Percentiles rank a stretch among this genome's conserved stretches.
Conservation (phyloP, 2,329 filamentous ascomycete species). For the Coleophoma cylindrospora region DNA sequence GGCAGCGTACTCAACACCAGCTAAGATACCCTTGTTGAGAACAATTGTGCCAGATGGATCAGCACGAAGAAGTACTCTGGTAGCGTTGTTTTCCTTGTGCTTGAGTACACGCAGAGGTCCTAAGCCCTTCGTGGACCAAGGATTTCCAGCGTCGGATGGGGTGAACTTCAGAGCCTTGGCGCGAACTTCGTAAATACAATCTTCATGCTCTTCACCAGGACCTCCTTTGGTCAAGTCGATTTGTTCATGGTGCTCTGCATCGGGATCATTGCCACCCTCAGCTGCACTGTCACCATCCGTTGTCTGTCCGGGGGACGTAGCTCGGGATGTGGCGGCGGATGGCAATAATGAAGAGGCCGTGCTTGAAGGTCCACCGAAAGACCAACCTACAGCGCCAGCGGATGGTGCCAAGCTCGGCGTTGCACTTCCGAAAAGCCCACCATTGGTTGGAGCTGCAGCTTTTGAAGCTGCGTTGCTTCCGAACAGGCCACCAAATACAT, state of each 20-base stretch:
- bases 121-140: constrained; percentile 66
- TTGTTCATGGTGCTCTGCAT: constrained; percentile 60
- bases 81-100: constrained; percentile 62
- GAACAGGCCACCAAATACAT: constrained; percentile 8
- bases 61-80: constrained; percentile 67
- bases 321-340: constrained; percentile 24
- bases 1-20: constrained; percentile 56
- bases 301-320: constrained; percentile 23
- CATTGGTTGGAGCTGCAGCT: constrained; percentile 5
- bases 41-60: constrained; percentile 70
- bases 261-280: constrained; percentile 29
- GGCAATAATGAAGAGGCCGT: constrained; percentile 22
- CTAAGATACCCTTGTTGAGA: constrained; percentile 63
- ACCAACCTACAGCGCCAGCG: constrained; percentile 12
- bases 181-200: constrained; percentile 63
- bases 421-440: neutral
- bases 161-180: constrained; percentile 64
- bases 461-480: constrained; percentile 9
- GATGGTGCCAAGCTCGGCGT: neutral
- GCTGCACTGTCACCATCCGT: constrained; percentile 23
- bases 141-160: constrained; percentile 41
- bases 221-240: constrained; percentile 64
- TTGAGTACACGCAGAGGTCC: constrained; percentile 69
- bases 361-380: constrained; percentile 18
- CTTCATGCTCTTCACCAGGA: constrained; percentile 69